Evolutionary conservation across 192 early-diverging fungal species (phyloP).

Genomic region (Ambispora gerdemannii): DNA sequence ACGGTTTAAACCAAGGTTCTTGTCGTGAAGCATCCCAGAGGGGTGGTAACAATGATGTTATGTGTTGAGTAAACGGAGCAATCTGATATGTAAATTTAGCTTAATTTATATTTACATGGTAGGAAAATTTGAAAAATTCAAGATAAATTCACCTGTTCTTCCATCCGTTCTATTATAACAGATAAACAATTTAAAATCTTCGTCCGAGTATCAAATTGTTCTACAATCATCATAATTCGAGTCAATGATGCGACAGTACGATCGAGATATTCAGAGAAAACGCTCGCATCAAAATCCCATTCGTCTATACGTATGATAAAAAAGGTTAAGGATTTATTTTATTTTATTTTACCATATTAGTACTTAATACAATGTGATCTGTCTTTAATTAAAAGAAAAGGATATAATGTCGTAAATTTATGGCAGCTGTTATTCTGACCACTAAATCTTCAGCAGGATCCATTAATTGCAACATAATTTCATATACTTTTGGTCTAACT

Average conservation of each 20-base stretch:
- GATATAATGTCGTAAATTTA: conserved; percentile 61
- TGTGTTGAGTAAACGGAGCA: conserved; percentile 63
- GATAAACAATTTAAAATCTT: conserved; percentile 71
- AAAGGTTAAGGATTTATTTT: no score
- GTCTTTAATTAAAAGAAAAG: no score
- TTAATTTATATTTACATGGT: neutral
- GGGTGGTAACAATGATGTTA: conserved; percentile 72
- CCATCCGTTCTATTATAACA: conserved; percentile 74
- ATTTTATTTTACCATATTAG: no score
- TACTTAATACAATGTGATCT: no score
- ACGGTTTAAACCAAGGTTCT: conserved; percentile 77
- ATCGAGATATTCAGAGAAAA: conserved; percentile 68
- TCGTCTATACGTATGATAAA: conserved; percentile 53
- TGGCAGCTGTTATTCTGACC: conserved; percentile 74
- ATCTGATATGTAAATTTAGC: conserved; percentile 46
- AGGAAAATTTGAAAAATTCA: neutral
- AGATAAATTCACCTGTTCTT: conserved; percentile 45
- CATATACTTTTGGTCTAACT: conserved; percentile 65
- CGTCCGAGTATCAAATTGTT: conserved; percentile 74
- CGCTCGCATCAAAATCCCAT: conserved; percentile 77
- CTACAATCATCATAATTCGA: conserved; percentile 58
- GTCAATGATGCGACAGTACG: conserved; percentile 56
- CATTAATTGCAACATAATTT: conserved; percentile 66
- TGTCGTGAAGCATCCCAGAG: conserved; percentile 74
- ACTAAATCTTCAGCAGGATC: conserved; percentile 70